A percentile compares a stretch with the other conserved stretches of the same genome.
These are phyloP conservation scores for Colletotrichum higginsianum DNA, from an alignment of 2,329 filamentous ascomycete genomes.

Conservation along the genomic window DNA sequence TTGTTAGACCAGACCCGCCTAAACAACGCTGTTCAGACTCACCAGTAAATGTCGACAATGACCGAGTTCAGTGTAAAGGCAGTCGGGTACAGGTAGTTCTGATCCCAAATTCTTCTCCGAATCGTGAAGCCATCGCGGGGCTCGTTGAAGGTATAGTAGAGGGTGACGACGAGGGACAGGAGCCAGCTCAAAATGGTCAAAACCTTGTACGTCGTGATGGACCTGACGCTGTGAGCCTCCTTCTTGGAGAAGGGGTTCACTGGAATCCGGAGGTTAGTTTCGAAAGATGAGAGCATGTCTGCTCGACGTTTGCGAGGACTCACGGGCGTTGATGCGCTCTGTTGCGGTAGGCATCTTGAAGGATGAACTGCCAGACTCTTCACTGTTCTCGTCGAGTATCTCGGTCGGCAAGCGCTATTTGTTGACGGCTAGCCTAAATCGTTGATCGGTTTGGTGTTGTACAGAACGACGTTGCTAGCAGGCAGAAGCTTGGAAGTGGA, in stretches of 20 bases:
- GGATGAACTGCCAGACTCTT: neutral
- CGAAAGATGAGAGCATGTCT: slow-evolving; percentile 5
- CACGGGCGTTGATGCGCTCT: slow-evolving; percentile 39
- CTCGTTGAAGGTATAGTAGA: slow-evolving; percentile 80
- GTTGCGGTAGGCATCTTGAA: slow-evolving; percentile 38
- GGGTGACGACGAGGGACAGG: slow-evolving; percentile 77
- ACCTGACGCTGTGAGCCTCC: slow-evolving; percentile 73
- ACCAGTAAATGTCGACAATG: slow-evolving; percentile 84
- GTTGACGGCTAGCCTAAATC: neutral
- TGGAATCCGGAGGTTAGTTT: slow-evolving; percentile 50
- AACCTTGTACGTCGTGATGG: slow-evolving; percentile 82
- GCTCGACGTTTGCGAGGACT: slow-evolving; percentile 5
- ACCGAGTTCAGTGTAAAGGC: slow-evolving; percentile 82
- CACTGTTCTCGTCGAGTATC: neutral
- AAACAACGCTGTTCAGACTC: slow-evolving; percentile 37
- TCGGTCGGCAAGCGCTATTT: slow-evolving; percentile 7
- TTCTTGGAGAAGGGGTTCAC: slow-evolving; percentile 84
- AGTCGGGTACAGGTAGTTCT: slow-evolving; percentile 77
- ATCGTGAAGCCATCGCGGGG: slow-evolving; percentile 74
- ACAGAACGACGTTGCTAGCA: neutral
- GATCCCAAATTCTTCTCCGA: slow-evolving; percentile 80
- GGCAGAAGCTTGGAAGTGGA: slow-evolving; percentile 21
- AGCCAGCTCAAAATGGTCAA: slow-evolving; percentile 82
- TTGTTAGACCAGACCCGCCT: slow-evolving; percentile 12
- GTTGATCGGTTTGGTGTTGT: slow-evolving; percentile 4